These are phyloP conservation scores for Coemansia reversa DNA, from an alignment of 192 early-diverging fungal genomes.

Conservation along the genomic window DNA sequence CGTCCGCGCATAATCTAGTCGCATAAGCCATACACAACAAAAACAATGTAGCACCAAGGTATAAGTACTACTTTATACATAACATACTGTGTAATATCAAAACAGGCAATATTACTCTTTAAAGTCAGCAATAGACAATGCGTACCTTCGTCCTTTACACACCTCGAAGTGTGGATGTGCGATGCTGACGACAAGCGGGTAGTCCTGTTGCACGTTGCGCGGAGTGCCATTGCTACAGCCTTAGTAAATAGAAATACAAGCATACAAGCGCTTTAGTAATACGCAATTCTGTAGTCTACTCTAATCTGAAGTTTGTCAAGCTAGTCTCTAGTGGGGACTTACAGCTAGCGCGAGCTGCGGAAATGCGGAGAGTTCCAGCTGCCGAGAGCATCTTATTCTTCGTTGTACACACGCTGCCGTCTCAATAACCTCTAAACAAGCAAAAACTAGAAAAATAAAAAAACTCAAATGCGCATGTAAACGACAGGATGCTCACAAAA, in stretches of 20 bases:
- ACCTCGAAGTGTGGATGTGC: background rate
- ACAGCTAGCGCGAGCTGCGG: slow-evolving; percentile 22
- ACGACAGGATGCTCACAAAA: background rate
- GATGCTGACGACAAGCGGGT: background rate
- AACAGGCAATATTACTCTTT: background rate
- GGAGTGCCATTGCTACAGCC: slow-evolving; percentile 7
- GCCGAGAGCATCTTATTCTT: slow-evolving; percentile 25
- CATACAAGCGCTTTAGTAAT: background rate
- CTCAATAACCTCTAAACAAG: background rate
- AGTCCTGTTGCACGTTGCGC: background rate
- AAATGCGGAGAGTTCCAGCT: slow-evolving; percentile 19
- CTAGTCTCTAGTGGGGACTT: slow-evolving; percentile 12
- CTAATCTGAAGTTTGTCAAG: background rate
- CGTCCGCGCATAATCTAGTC: slow-evolving; percentile 29
- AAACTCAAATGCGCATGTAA: background rate
- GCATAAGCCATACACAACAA: background rate
- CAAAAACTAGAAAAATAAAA: background rate
- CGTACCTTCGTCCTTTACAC: slow-evolving; percentile 28
- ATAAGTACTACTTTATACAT: background rate
- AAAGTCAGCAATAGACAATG: background rate
- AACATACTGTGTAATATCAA: background rate
- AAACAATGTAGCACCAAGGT: background rate
- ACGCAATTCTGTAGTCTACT: background rate
- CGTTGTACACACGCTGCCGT: background rate
- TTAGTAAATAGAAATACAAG: background rate